Percentiles rank a stretch among this genome's conserved stretches.
Conservation (phyloP, 257 asterid species). For the Cynanchum wilfordii region DNA sequence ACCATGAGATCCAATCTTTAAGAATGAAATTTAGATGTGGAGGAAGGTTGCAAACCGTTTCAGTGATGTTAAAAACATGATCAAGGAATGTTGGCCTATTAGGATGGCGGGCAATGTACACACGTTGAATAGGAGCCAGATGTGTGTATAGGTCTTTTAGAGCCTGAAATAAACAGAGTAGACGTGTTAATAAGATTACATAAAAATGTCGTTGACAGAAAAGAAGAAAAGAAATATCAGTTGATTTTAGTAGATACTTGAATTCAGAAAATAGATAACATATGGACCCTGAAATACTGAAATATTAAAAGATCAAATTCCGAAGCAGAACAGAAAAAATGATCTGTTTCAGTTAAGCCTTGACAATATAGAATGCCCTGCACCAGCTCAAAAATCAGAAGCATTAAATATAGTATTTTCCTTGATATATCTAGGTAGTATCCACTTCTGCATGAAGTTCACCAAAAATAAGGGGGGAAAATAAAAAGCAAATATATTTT, state of each 20-base stretch:
- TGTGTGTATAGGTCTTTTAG: constrained; percentile 66
- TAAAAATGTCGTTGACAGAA: not conserved
- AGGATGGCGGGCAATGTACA: constrained; percentile 80
- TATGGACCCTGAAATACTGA: not conserved
- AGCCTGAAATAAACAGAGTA: constrained; percentile 54
- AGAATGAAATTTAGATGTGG: constrained; percentile 2
- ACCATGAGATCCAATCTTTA: not conserved
- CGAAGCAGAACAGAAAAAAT: not conserved
- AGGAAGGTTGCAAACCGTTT: constrained; percentile 45
- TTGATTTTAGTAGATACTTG: not conserved
- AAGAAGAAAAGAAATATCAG: not conserved
- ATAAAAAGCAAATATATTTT: not conserved
- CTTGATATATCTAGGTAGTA: not conserved
- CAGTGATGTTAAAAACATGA: constrained; percentile 81
- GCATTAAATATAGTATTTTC: not conserved
- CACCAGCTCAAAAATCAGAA: not conserved
- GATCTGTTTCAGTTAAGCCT: not conserved
- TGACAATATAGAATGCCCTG: not conserved
- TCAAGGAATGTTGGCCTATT: constrained; percentile 89
- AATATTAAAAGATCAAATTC: not conserved
- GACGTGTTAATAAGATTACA: constrained; percentile 6
- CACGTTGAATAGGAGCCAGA: constrained; percentile 78
- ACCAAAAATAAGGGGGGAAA: not conserved
- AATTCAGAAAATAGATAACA: not conserved
- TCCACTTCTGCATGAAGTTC: not conserved